A percentile compares a stretch with the other conserved stretches of the same genome.
These are phyloP conservation scores for Phialophora verrucosa DNA, from an alignment of 2,329 filamentous ascomycete genomes.

Conservation along the genomic window DNA sequence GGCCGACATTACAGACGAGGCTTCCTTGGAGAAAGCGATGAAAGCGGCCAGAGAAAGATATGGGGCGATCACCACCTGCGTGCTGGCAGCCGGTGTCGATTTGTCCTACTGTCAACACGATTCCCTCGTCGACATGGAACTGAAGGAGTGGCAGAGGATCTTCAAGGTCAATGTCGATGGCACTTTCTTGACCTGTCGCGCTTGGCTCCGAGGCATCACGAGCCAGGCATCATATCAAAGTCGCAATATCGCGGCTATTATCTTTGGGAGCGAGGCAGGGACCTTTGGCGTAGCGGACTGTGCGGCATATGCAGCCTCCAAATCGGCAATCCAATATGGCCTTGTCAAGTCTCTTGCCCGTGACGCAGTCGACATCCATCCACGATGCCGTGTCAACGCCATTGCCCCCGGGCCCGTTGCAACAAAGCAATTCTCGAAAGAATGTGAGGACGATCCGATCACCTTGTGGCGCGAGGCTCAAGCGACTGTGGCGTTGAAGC, in stretches of 20 bases:
- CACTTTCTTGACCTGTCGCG: conserved; percentile 52
- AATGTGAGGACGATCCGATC: conserved; percentile 48
- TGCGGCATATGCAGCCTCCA: conserved; percentile 54
- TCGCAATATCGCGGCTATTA: conserved; percentile 50
- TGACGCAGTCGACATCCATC: conserved; percentile 49
- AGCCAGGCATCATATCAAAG: conserved; percentile 31
- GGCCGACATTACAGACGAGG: conserved; percentile 47
- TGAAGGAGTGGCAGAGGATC: conserved; percentile 49
- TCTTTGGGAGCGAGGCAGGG: conserved; percentile 55
- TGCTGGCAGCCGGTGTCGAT: conserved; percentile 54
- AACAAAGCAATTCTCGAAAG: conserved; percentile 51
- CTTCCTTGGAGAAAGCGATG: conserved; percentile 45
- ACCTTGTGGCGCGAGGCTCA: conserved; percentile 52
- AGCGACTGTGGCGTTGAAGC: conserved; percentile 51
- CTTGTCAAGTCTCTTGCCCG: conserved; percentile 50
- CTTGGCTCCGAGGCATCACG: conserved; percentile 50
- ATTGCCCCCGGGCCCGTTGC: conserved; percentile 56
- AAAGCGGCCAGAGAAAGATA: conserved; percentile 43
- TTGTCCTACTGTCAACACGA: conserved; percentile 49
- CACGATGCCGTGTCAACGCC: conserved; percentile 52
- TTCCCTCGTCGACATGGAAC: conserved; percentile 49
- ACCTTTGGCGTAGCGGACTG: conserved; percentile 52
- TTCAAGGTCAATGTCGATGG: conserved; percentile 53
- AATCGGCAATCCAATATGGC: conserved; percentile 55
- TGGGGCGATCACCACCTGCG: conserved; percentile 47